These are phyloP conservation scores for Dactylonectria estremocensis DNA, from an alignment of 2,329 filamentous ascomycete species.

Conservation along the genomic window DNA sequence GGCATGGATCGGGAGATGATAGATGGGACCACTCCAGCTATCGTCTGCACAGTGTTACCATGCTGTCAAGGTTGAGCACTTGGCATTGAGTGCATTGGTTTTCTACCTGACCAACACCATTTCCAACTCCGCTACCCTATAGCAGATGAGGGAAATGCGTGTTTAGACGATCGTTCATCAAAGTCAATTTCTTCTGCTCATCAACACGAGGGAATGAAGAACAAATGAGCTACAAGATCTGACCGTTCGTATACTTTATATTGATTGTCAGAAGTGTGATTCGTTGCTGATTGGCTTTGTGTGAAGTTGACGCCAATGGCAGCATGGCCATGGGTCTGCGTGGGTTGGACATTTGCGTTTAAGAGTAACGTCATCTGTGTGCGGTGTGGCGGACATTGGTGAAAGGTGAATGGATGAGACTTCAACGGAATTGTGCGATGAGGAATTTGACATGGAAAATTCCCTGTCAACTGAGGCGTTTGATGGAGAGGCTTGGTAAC, in stretches of 20 bases:
- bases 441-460: neutral
- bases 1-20: no score
- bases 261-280: no score
- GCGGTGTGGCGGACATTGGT: neutral
- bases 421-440: conserved; percentile 14
- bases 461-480: neutral
- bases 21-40: neutral
- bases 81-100: no score
- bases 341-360: no score
- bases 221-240: neutral
- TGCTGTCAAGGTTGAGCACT: neutral
- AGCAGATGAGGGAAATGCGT: neutral
- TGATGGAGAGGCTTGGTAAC: neutral
- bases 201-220: neutral
- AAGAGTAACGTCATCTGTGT: conserved; percentile 16
- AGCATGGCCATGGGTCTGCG: no score
- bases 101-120: no score
- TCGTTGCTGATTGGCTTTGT: neutral
- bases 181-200: neutral
- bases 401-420: neutral
- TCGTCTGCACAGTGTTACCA: neutral
- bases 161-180: neutral
- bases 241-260: no score
- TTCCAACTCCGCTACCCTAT: neutral
- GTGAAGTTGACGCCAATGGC: no score